Evolutionary conservation across 2,329 filamentous ascomycete species (phyloP).

Genomic region (Penicillium corylophilum): DNA sequence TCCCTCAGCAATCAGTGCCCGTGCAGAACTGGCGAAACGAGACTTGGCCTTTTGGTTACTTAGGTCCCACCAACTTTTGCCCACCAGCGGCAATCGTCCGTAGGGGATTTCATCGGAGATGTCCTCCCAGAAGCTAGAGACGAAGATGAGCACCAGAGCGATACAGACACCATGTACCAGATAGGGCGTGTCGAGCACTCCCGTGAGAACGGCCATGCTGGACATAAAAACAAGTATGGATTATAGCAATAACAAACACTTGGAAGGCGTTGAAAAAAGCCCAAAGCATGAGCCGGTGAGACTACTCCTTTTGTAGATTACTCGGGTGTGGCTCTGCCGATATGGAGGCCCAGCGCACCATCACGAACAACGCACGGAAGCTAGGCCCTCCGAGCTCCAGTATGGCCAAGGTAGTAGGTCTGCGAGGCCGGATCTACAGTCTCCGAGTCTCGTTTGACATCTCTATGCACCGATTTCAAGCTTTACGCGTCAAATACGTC

Average conservation of each 20-base stretch:
- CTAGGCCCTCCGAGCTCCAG: neutral
- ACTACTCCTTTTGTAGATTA: neutral
- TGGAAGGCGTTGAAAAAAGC: neutral
- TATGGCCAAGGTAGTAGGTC: neutral
- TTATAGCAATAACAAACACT: neutral
- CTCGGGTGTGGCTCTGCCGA: slow-evolving; percentile 1
- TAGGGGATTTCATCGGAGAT: slow-evolving; percentile 29
- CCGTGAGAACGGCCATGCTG: slow-evolving; percentile 25
- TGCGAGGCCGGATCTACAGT: neutral
- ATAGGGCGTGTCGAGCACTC: slow-evolving; percentile 24
- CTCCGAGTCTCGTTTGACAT: neutral
- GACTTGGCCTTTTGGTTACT: slow-evolving; percentile 31
- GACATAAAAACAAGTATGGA: neutral
- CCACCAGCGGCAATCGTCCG: slow-evolving; percentile 28
- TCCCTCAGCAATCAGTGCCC: slow-evolving; percentile 26
- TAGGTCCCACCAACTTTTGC: slow-evolving; percentile 30
- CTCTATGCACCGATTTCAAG: neutral
- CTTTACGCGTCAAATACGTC: neutral
- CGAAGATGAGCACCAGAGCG: slow-evolving; percentile 19
- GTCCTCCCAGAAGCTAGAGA: slow-evolving; percentile 26
- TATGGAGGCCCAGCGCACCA: neutral
- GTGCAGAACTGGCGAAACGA: slow-evolving; percentile 25
- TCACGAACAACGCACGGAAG: neutral
- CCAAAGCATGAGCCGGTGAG: neutral
- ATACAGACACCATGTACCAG: slow-evolving; percentile 21